Percentiles rank a stretch among this genome's conserved stretches.
These are phyloP conservation scores for Stylosanthes scabra DNA, from an alignment of 331 rosid genomes.

Conservation along the genomic window DNA sequence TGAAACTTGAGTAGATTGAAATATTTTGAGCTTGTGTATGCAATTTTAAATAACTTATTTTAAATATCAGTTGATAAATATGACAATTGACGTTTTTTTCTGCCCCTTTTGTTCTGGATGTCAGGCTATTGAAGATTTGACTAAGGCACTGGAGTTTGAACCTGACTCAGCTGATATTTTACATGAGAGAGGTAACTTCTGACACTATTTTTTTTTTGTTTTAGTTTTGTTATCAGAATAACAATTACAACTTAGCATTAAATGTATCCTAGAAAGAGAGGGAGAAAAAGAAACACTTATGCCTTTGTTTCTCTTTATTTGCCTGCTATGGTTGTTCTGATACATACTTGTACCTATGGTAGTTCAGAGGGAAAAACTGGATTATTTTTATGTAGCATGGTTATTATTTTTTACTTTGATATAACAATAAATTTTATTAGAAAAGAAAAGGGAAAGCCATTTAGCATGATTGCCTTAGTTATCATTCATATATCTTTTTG, in stretches of 20 bases:
- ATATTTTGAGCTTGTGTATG: conserved; percentile 1
- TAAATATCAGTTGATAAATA: conserved; percentile 24
- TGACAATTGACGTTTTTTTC: conserved; percentile 27
- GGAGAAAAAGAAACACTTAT: no score
- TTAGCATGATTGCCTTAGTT: conserved; percentile 24
- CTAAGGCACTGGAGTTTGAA: conserved; percentile 87
- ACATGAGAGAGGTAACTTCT: conserved; percentile 87
- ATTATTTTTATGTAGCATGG: conserved; percentile 28
- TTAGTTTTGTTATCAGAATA: conserved; percentile 10
- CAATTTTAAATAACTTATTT: conserved; percentile 4
- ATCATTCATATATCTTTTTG: conserved; percentile 14
- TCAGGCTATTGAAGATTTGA: conserved; percentile 92
- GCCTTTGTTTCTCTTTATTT: conserved; percentile 9
- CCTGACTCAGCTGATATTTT: conserved; percentile 79
- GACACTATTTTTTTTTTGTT: neutral
- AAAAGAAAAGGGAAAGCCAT: neutral
- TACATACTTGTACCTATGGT: conserved; percentile 1
- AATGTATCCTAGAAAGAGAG: conserved; percentile 12
- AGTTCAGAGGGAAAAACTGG: conserved; percentile 8
- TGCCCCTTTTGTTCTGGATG: conserved; percentile 34
- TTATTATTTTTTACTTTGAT: conserved; percentile 7
- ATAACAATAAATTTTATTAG: neutral
- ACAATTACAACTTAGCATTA: neutral
- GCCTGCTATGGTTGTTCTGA: neutral
- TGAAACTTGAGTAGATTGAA: conserved; percentile 28